Base-by-base conservation (phyloP, 176 grass and related monocot genomes). In the Tillandsia fasciculata region DNA sequence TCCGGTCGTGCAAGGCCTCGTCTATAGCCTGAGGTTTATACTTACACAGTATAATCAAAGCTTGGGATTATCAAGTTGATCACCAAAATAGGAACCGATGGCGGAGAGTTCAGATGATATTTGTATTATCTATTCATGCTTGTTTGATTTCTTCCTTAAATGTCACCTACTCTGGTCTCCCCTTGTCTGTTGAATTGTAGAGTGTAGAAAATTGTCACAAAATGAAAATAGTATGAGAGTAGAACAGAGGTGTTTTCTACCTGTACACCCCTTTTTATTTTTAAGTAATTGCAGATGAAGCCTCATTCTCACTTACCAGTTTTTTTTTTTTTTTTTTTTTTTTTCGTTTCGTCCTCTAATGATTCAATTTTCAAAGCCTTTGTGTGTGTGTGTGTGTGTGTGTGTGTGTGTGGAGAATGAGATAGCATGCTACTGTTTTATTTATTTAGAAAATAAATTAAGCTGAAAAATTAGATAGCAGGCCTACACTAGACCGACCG, bases 11-110 rank as follows among this genome's bases (percentile, higher is more conserved):
- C 26, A 70, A 84, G 26, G 82, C 84, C 0, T 99, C 90, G 2
- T 90, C 87, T 2, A 82, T 87, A 1, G 86, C 87, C 12, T 90
- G 84, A 12, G 79, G 79, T 63, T 74, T 84, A 48, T 99, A 87
- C 28, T 72, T 78, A 58, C 82, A 74, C 50, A 77, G 79, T 78
- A 47, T 63, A 13, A 50, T 61, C n/a, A 14, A 9, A 18, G 3
- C n/a, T 18, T 18, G 18, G 8, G 10, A 61, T 15, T 61, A 15
- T 61, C 3, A 61, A 61, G 22, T 18, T 18, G 56, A 61, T 61
- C 15, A 9, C 22, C 17, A 15, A 61, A 6, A 23, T 20, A 23
- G 10, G 15, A 9, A 18, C 17, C 10, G 33, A 42, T 42, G 33
- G 15, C 22, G n/a, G 56, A n/a, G 15, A 61, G 17, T 23, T 61